These are phyloP conservation scores for Onygenales sp. DNA, from an alignment of 2,329 filamentous ascomycete species.

Conservation along the genomic window DNA sequence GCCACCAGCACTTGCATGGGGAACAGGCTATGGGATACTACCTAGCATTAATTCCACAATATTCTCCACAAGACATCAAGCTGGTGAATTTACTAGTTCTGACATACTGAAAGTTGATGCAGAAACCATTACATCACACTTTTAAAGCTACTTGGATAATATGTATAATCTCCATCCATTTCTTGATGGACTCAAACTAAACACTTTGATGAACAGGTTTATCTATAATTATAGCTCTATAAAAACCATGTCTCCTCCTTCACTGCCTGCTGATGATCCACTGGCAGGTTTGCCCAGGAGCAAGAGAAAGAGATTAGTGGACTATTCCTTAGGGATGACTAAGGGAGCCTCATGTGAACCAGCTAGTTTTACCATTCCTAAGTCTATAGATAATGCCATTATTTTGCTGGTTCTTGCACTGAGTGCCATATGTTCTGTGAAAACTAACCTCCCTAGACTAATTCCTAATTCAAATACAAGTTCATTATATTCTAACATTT, in stretches of 20 bases:
- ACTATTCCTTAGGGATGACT: conserved; percentile 3
- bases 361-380: conserved; percentile 22
- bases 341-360: neutral
- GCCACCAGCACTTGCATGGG: conserved; percentile 43
- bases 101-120: conserved; percentile 46
- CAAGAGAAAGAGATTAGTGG: conserved; percentile 12
- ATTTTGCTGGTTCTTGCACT: conserved; percentile 75
- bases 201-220: conserved; percentile 43
- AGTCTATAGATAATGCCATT: conserved; percentile 69
- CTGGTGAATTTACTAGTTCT: conserved; percentile 40
- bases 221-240: conserved; percentile 36
- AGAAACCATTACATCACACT: conserved; percentile 41
- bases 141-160: conserved; percentile 47
- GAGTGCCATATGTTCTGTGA: conserved; percentile 66
- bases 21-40: conserved; percentile 32
- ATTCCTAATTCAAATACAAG: conserved; percentile 24
- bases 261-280: neutral
- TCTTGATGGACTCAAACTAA: conserved; percentile 45
- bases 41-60: conserved; percentile 20
- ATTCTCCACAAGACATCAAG: conserved; percentile 19
- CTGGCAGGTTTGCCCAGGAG: conserved; percentile 7
- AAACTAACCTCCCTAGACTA: conserved; percentile 42
- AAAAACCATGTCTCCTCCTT: neutral
- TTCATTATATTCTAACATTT: conserved; percentile 10
- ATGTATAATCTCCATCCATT: conserved; percentile 58